Evolutionary conservation across 176 grass and related monocot species (phyloP).

Genomic region (Carex pumila): DNA sequence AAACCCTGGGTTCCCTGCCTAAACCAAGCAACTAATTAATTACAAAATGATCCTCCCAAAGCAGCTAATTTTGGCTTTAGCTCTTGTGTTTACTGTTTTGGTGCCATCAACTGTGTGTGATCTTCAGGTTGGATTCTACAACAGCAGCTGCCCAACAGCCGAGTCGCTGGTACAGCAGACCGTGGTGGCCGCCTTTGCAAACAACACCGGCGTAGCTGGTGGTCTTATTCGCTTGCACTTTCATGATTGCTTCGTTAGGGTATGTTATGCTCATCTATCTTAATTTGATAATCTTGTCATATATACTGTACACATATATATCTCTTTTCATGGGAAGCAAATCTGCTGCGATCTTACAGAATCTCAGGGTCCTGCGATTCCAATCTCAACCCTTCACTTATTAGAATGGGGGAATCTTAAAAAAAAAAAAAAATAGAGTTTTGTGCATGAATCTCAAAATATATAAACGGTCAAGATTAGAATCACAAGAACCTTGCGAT

Average conservation of each 20-base stretch:
- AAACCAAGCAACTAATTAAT: not conserved
- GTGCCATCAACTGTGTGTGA: not conserved
- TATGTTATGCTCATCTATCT: conserved; percentile 27
- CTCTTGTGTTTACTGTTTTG: not conserved
- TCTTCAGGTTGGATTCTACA: conserved; percentile 52
- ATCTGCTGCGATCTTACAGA: no score
- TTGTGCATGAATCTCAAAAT: no score
- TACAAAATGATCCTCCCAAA: conserved; percentile 12
- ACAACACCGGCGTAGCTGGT: conserved; percentile 44
- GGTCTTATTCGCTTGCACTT: conserved; percentile 66
- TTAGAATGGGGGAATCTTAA: no score
- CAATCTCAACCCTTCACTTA: no score
- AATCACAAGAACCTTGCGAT: no score
- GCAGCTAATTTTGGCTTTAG: not conserved
- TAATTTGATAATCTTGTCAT: no score
- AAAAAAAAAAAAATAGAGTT: no score
- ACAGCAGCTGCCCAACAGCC: conserved; percentile 30
- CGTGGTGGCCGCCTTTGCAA: conserved; percentile 23
- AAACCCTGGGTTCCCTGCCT: not conserved
- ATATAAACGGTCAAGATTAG: no score
- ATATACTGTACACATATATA: no score
- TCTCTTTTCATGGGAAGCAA: no score
- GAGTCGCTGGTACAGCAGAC: conserved; percentile 40
- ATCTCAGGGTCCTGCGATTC: no score
- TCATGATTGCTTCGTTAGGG: conserved; percentile 86